Base-by-base conservation (phyloP, 2,329 filamentous ascomycete species). In the Calonectria honghensis region DNA sequence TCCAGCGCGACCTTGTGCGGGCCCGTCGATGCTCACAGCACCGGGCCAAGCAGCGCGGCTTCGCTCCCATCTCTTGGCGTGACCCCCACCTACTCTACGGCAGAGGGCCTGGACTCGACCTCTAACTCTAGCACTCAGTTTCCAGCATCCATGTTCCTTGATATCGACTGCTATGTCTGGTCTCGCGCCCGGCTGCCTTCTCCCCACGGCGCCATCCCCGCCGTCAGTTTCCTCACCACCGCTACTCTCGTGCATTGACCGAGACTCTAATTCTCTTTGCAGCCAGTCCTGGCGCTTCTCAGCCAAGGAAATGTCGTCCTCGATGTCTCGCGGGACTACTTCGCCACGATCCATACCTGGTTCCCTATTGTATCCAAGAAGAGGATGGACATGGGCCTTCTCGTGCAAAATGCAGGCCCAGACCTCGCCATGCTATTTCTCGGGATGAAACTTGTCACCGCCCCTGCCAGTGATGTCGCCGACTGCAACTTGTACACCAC, bases 331-430 rank as follows among this genome's bases (percentile, higher is more conserved):
- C n/a, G 24, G 10, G 48, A 51, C 48, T 90, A 88, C 76, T 89
- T 89, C 72, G 74, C 74, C 29, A 86, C 85, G 6, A 79, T 88
- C 20, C 88, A 90, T 74, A 81, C 81, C 35, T 89, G 88, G 85
- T 85, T 89, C 74, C 87, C 88, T 9, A 86, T 90, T 63, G 78
- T 89, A 37, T 88, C 87, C 20, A 85, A 85, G 75, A 89, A 88
- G 75, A 82, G 87, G 29, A 81, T 89, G 75, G 85, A 85, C 57
- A 82, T 88, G 35, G 81, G 83, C 11, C 85, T 86, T 67, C 84
- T 86, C 14, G 70, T 85, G 6, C 85, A 85, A 80, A 86, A 88
- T 73, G 85, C 83, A 54, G 87, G 87, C 20, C 83, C 87, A 2
- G 88, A 89, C 75, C 81, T 88, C 27, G 87, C 87, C 48, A 81